phyloP scores from a whole-genome alignment of 208 protist species.

The Trypanosoma mega region DNA sequence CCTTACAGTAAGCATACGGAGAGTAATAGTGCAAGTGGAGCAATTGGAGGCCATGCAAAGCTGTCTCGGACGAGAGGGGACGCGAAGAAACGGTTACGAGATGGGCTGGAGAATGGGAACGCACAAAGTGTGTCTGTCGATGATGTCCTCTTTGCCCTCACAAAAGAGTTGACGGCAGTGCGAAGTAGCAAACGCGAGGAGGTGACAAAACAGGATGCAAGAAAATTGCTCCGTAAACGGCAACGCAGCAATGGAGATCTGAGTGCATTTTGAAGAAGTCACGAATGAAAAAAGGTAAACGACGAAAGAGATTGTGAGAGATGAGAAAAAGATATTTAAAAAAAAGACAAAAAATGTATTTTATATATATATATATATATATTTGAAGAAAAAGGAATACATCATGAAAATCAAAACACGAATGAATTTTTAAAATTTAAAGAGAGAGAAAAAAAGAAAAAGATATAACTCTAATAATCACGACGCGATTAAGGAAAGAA shows the following conservation, averaged over 20 bases:
- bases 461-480: too few relatives aligned
- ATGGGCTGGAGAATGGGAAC: neutral
- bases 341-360: constrained; percentile 6
- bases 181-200: constrained; percentile 14
- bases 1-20: too few relatives aligned
- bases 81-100: constrained; percentile 19
- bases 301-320: neutral
- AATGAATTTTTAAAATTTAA: too few relatives aligned
- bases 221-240: constrained; percentile 25
- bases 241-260: constrained; percentile 8
- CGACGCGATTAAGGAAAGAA: too few relatives aligned
- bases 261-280: neutral
- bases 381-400: too few relatives aligned
- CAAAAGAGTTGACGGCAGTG: constrained; percentile 5
- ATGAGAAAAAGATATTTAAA: neutral
- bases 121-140: constrained; percentile 5
- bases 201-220: constrained; percentile 6
- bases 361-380: too few relatives aligned
- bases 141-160: constrained; percentile 28
- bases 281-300: constrained; percentile 17
- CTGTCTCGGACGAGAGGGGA: constrained; percentile 6
- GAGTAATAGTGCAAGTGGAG: too few relatives aligned
- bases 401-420: too few relatives aligned
- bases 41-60: constrained; percentile 3
- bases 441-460: too few relatives aligned